phyloP scores from a whole-genome alignment of 2,329 filamentous ascomycete genomes.

The Pestalotiopsis sp. region DNA sequence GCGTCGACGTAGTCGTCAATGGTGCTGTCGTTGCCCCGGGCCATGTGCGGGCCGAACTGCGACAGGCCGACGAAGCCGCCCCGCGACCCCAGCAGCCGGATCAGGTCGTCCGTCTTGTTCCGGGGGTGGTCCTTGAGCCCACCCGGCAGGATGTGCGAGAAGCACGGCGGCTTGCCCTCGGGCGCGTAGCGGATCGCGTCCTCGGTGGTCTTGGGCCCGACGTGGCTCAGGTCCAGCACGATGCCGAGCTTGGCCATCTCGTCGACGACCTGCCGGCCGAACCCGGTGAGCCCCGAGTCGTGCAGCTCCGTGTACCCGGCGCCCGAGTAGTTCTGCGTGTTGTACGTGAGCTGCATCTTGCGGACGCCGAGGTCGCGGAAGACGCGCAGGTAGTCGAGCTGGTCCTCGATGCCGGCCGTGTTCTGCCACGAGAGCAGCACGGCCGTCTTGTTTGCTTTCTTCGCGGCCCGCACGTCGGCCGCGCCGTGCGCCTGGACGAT shows the following conservation, averaged over 20 bases:
- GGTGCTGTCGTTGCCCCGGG: constrained; percentile 40
- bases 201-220: constrained; percentile 34
- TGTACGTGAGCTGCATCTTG: constrained; percentile 46
- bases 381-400: constrained; percentile 38
- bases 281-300: constrained; percentile 37
- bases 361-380: constrained; percentile 42
- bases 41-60: constrained; percentile 42
- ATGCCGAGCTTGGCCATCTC: constrained; percentile 32
- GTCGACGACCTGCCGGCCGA: constrained; percentile 23
- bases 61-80: constrained; percentile 41
- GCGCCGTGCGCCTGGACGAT: constrained; percentile 40
- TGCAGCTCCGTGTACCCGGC: constrained; percentile 39
- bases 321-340: constrained; percentile 43
- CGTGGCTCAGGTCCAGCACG: constrained; percentile 37
- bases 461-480: constrained; percentile 38
- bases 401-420: constrained; percentile 42
- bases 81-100: constrained; percentile 36
- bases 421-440: constrained; percentile 44
- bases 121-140: constrained; percentile 38
- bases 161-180: constrained; percentile 39
- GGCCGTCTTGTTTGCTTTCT: constrained; percentile 37
- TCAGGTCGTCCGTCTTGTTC: constrained; percentile 40
- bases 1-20: constrained; percentile 44
- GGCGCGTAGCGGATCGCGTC: constrained; percentile 32
- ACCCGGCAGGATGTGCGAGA: constrained; percentile 38